Evolutionary conservation across 305 asterid species (phyloP).

Genomic region (Ilex paraguariensis): DNA sequence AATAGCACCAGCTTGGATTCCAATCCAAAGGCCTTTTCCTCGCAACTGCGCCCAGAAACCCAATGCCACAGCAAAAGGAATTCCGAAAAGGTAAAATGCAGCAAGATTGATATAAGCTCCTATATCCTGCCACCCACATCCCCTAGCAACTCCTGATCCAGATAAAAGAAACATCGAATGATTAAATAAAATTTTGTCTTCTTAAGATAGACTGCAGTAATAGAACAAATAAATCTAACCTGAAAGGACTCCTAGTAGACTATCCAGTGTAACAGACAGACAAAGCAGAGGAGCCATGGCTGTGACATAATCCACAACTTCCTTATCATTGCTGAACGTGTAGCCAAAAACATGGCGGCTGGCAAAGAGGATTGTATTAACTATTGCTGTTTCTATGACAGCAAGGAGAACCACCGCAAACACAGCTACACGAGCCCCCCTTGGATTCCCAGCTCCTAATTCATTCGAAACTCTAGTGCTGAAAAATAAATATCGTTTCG

Average conservation of each 20-base stretch:
- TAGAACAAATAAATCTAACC: constrained; percentile 21
- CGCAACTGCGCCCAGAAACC: constrained; percentile 44
- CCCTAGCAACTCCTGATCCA: constrained; percentile 57
- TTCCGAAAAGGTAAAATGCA: constrained; percentile 62
- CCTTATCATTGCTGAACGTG: constrained; percentile 61
- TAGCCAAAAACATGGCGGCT: constrained; percentile 58
- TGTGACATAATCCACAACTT: constrained; percentile 60
- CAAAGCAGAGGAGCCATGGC: constrained; percentile 66
- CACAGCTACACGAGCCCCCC: constrained; percentile 44
- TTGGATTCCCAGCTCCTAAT: constrained; percentile 60
- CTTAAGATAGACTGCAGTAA: too few species aligned
- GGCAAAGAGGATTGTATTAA: constrained; percentile 30
- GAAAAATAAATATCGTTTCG: not conserved
- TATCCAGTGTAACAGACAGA: constrained; percentile 40
- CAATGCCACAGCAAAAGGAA: constrained; percentile 49
- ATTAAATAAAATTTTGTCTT: too few species aligned
- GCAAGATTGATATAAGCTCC: constrained; percentile 74
- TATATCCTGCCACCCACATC: constrained; percentile 80
- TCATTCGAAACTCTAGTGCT: constrained; percentile 73
- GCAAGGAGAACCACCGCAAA: constrained; percentile 44
- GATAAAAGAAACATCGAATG: not conserved
- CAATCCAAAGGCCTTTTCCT: constrained; percentile 72
- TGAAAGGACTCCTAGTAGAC: constrained; percentile 56
- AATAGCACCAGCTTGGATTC: constrained; percentile 46
- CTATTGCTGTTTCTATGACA: constrained; percentile 22